Percentiles rank a stretch among this genome's conserved stretches.
Conservation (phyloP, 257 asterid species). For the Verbascum thapsus region DNA sequence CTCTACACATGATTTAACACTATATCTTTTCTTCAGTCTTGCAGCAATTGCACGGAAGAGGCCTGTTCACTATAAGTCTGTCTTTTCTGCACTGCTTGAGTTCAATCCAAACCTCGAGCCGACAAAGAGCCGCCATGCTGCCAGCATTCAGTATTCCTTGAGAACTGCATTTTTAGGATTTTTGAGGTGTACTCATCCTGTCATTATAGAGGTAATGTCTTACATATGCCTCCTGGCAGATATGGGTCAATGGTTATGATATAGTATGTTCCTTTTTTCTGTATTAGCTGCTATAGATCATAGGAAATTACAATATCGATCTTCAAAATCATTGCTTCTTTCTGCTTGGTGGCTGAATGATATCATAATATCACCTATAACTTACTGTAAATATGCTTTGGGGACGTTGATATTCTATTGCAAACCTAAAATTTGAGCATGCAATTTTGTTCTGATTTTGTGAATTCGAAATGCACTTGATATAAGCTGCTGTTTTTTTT, state of each 20-base stretch:
- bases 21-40: constrained; percentile 62
- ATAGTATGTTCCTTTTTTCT: constrained; percentile 1
- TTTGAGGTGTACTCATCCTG: constrained; percentile 82
- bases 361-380: neutral
- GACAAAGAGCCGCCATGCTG: constrained; percentile 66
- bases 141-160: constrained; percentile 83
- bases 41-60: constrained; percentile 86
- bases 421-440: neutral
- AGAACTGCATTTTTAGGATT: constrained; percentile 94
- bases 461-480: constrained; percentile 17
- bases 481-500: neutral
- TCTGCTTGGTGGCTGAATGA: constrained; percentile 27
- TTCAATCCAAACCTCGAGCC: constrained; percentile 60
- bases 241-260: constrained; percentile 16
- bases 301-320: constrained; percentile 6
- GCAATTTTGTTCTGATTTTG: constrained; percentile 15
- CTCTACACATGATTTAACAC: constrained; percentile 27
- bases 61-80: constrained; percentile 62
- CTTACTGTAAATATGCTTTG: constrained; percentile 21
- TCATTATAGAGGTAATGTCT: constrained; percentile 67
- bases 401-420: neutral
- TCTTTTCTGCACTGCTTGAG: constrained; percentile 72
- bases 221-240: constrained; percentile 29
- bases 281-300: neutral
- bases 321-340: constrained; percentile 10